phyloP scores from a whole-genome alignment of 2,329 filamentous ascomycete species.

The Aspergillus transmontanensis region DNA sequence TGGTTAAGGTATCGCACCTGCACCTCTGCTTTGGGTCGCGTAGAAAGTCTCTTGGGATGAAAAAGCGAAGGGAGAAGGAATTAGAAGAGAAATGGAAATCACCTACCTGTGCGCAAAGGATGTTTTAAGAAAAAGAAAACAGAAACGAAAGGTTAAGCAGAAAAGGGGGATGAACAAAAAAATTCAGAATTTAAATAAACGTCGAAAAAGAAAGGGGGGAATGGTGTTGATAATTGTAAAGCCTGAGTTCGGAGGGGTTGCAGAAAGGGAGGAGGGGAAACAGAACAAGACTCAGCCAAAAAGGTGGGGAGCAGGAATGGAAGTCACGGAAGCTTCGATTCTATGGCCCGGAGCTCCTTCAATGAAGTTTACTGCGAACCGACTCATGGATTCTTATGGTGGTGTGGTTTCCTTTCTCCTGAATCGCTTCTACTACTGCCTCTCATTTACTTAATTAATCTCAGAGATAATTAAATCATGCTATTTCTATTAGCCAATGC shows the following conservation, averaged over 20 bases:
- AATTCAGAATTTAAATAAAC: slow-evolving; percentile 1
- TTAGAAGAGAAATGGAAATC: background rate
- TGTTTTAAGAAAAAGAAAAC: background rate
- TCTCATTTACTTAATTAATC: background rate
- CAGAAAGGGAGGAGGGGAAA: slow-evolving; percentile 12
- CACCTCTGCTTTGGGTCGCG: slow-evolving; percentile 11
- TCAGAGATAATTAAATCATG: background rate
- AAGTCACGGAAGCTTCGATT: slow-evolving; percentile 12
- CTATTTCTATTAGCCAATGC: slow-evolving; percentile 1
- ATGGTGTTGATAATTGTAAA: slow-evolving; percentile 4
- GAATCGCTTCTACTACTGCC: background rate
- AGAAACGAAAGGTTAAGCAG: background rate
- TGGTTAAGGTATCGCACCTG: slow-evolving; percentile 2
- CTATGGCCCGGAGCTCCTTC: slow-evolving; percentile 11
- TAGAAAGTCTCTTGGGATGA: slow-evolving; percentile 12
- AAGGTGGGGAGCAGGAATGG: slow-evolving; percentile 13
- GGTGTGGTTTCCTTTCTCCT: background rate
- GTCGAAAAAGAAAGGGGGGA: slow-evolving; percentile 12
- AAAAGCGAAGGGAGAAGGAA: background rate
- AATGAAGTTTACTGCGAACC: background rate
- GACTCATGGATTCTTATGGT: background rate
- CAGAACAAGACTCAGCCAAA: slow-evolving; percentile 2
- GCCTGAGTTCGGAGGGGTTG: slow-evolving; percentile 17
- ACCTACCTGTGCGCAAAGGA: background rate
- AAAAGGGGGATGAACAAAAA: background rate